Evolutionary conservation across 1,139 yeast genomes (phyloP), one percentile per base, ranked within the genome.

Genomic region (Hansenula lynferdii): DNA sequence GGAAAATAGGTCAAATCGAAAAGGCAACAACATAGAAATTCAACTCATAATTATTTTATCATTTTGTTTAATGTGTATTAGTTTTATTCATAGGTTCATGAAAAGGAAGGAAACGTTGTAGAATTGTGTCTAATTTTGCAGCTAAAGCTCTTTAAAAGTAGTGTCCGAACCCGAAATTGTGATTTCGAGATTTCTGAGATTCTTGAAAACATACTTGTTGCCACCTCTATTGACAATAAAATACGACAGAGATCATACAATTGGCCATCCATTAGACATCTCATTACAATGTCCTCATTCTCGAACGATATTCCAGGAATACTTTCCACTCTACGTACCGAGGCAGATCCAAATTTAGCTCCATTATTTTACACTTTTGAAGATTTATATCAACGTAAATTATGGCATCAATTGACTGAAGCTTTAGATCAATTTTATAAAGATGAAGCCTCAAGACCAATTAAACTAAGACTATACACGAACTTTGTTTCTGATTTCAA

Each of bases 361-460:
- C 74, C 79, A 30, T 64, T 78, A 32, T 75, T 85, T 51, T 82
- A 80, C 56, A 79, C 82, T 41, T 75, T 92, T 58, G 97, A 90
- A 57, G 96, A 89, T 53, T 70, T 70, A 46, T 85, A 87, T 65
- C 97, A 90, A 58, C 74, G 96, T 52, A 87, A 86, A 68, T 71
- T 77, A 44, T 77, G 83, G 82, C 80, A 75, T 54, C 95, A 86
- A 65, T 74, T 92, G 57, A 86, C 97, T 3, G 75, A 77, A 44
- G 64, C 77, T 14, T 69, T 92, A 44, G 75, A 74, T 37, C 75
- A 72, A 44, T 74, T 85, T 50, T 86, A 80, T 61, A 54, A 53
- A 35, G 69, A 70, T 41, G 72, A 73, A 22, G 69, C 65, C 34
- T 72, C 80, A 18, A 65, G 62, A 35, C 67, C 75, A 0, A 61